Base-by-base conservation (phyloP, 1,284 basidiomycete genomes). In the Mycosarcoma maydis region DNA sequence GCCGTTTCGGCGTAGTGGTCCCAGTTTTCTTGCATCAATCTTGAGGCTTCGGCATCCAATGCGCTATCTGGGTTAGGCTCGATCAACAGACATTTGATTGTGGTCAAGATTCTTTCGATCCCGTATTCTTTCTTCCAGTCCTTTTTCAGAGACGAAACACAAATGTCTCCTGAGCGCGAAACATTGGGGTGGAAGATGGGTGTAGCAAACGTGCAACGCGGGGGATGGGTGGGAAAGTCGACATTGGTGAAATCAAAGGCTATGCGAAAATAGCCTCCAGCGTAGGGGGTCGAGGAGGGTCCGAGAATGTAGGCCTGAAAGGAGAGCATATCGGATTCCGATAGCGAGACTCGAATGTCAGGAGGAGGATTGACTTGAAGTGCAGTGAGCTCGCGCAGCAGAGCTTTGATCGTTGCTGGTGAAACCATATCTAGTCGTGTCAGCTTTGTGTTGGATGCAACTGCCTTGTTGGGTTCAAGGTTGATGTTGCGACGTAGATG, bases 151-250 rank as follows among this genome's bases (percentile, higher is more conserved):
- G 93, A 97, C 83, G 94, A 94, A 10, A 97, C 94, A 83, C 94
- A 98, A 73, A 98, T 98, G 83, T 96, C 94, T 27, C 94, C 94
- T 0, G 86, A 81, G 26, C 87, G 86, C 0, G 92, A 94, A 24
- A 97, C 92, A 78, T 98, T 97, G 0, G 94, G 94, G 78, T 97
- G 94, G 84, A 97, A 97, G 62, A 98, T 94, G 93, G 48, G 50
- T 10, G 69, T 67, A 13, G 34, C 43, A 34, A 62, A 72, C 1
- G 36, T 43, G 32, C 54, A 67, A 1, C 26, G 46, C 0, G 73
- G 74, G 3, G 74, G 72, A 5, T 26, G 36, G 13, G 23, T 44
- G 20, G 74, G 74, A 29, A 67, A 76, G 44, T 60, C 66, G 27
- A 62, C 41, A 6, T 48, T 43, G 17, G 54, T 36, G 37, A 76